A percentile compares a stretch with the other conserved stretches of the same genome.
These are phyloP conservation scores for Mucor piriformis DNA, from an alignment of 371 early-diverging fungal species.

Conservation along the genomic window DNA sequence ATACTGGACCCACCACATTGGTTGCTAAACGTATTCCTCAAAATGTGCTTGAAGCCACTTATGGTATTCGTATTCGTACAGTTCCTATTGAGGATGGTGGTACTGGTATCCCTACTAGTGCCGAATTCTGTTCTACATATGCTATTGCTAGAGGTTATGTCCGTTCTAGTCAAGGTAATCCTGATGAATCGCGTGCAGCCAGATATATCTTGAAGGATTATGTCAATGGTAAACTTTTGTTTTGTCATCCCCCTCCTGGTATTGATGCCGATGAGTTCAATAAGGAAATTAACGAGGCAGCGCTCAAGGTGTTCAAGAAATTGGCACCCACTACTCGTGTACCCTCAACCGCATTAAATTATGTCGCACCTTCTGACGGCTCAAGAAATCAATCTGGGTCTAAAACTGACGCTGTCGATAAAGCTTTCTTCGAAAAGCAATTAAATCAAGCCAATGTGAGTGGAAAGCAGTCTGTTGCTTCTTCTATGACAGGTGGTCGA, in stretches of 20 bases:
- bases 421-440: slow-evolving; percentile 65
- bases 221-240: slow-evolving; percentile 90
- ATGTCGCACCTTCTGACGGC: slow-evolving; percentile 55
- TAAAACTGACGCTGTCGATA: slow-evolving; percentile 66
- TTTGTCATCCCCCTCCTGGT: slow-evolving; percentile 83
- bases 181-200: slow-evolving; percentile 96
- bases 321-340: slow-evolving; percentile 55
- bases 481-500: slow-evolving; percentile 52
- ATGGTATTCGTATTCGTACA: slow-evolving; percentile 87
- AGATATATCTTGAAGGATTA: slow-evolving; percentile 96
- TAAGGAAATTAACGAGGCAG: slow-evolving; percentile 68
- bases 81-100: slow-evolving; percentile 84
- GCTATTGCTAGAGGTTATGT: slow-evolving; percentile 90
- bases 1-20: slow-evolving; percentile 85
- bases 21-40: slow-evolving; percentile 90
- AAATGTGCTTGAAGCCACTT: slow-evolving; percentile 85
- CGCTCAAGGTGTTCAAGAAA: slow-evolving; percentile 58
- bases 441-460: slow-evolving; percentile 52
- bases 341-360: slow-evolving; percentile 57
- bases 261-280: slow-evolving; percentile 71
- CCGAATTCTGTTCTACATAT: slow-evolving; percentile 79
- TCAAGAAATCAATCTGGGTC: slow-evolving; percentile 40
- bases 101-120: slow-evolving; percentile 78
- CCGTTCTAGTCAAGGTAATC: slow-evolving; percentile 92
- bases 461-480: slow-evolving; percentile 46